Base-by-base conservation (phyloP, 768 basidiomycete species). In the Hortiboletus flavorubellus region DNA sequence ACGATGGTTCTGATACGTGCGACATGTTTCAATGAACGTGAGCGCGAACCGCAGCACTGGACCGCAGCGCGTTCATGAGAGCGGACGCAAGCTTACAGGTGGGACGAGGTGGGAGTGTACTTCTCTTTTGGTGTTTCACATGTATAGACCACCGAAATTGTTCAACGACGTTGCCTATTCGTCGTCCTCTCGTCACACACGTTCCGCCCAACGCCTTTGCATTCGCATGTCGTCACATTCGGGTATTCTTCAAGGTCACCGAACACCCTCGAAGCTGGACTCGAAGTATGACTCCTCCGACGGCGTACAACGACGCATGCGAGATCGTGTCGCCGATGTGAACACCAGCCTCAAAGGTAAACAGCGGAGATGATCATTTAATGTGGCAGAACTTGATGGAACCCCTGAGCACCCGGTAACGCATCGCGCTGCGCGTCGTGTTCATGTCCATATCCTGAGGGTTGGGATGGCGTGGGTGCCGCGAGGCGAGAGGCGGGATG, bases 281-380 rank as follows among this genome's bases (percentile, higher is more conserved):
- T 14, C n/a, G 23, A 18, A 11, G 38, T 15, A 8, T 18, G 44
- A 18, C 33, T 37, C 45, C 33, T 38, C 23, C 14, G 40, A 16
- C 37, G 35, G 44, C 21, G 30, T 44, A 35, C 23, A 14, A 8
- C 33, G 29, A 5, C 29, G 29, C 51, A 23, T 48, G 33, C 49
- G 57, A 54, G 57, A 55, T 46, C 52, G 33, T 29, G n/a, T 16
- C 49, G 29, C 23, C 26, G 46, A 46, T 47, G 49, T 30, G 45
- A 52, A 49, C 38, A 50, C 2, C 38, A 33, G 26, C 15, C 33
- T 14, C 41, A 21, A 35, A 46, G 56, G 59, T 40, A 60, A 61
- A 49, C 43, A 55, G 44, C 56, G 66, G 63, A 60, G 51, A 60
- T 66, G 64, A 59, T 29, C 41, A 34, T 26, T 42, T 30, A 7